These are phyloP conservation scores for Mortierella sp. DNA, from an alignment of 371 early-diverging fungal species.

Conservation along the genomic window DNA sequence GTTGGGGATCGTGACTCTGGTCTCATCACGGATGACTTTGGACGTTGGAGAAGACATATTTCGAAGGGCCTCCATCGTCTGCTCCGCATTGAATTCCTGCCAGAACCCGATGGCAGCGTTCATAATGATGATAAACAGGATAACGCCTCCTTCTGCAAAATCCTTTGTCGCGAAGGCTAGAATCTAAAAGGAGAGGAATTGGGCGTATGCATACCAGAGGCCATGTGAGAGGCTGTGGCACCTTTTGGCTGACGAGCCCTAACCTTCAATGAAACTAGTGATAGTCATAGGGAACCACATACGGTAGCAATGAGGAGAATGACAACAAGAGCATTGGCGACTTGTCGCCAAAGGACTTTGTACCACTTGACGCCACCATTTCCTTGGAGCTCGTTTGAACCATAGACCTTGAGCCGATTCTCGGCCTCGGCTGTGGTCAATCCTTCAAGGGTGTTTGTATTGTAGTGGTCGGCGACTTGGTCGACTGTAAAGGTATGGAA, in stretches of 20 bases:
- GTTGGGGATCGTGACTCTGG: slow-evolving; percentile 68
- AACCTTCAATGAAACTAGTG: not conserved
- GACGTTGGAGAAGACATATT: slow-evolving; percentile 80
- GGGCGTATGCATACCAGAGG: not conserved
- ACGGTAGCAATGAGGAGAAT: slow-evolving; percentile 80
- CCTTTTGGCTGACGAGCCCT: not conserved
- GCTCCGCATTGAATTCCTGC: slow-evolving; percentile 89
- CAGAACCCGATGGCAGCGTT: slow-evolving; percentile 85
- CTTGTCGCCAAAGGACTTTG: slow-evolving; percentile 81
- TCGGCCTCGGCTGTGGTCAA: slow-evolving; percentile 65
- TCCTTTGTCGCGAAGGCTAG: slow-evolving; percentile 65
- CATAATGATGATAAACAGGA: slow-evolving; percentile 75
- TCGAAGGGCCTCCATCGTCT: slow-evolving; percentile 85
- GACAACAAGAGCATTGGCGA: slow-evolving; percentile 86
- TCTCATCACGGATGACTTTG: slow-evolving; percentile 82
- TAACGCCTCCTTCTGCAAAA: slow-evolving; percentile 72
- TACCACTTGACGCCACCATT: slow-evolving; percentile 71
- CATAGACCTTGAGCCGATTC: slow-evolving; percentile 66
- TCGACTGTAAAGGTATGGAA: slow-evolving; percentile 63
- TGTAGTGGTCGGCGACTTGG: slow-evolving; percentile 62
- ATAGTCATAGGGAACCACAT: slow-evolving; percentile 2
- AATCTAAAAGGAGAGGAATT: slow-evolving; percentile 31
- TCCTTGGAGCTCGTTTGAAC: slow-evolving; percentile 77
- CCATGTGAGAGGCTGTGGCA: no score
- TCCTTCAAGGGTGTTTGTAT: slow-evolving; percentile 69